Evolutionary conservation across 2,329 filamentous ascomycete species (phyloP), one percentile per base, ranked within the genome.

Genomic region (Ascosphaera acerosa): DNA sequence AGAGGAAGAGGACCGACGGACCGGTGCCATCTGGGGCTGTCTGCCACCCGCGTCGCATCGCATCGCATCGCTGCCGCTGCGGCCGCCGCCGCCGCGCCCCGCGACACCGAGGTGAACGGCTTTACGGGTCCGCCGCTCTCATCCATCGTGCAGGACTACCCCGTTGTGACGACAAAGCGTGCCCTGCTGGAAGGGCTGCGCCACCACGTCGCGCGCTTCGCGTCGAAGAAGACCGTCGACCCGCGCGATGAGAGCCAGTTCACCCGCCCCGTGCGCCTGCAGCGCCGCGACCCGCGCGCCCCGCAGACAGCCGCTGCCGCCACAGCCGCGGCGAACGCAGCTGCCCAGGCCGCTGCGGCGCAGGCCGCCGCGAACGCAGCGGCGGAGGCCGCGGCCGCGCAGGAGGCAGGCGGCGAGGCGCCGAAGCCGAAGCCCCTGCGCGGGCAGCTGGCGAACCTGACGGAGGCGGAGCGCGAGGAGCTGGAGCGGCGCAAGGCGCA

Each of bases 171-270:
- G 4, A 89, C 78, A 4, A 90, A 89, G 52, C 70, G 72, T 43
- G 69, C 72, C 6, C 52, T 91, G 31, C 62, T 77, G 34, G 74
- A 87, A 41, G 76, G 75, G 4, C 56, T 90, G 35, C 75, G 84
- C 30, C 71, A 81, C 44, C 87, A 97, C 47, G 66, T 90, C 38
- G 82, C 91, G 60, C 73, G 77, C 41, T 70, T 97, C 34, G 62
- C 74, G 37, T 58, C 63, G 32, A 70, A 69, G 42, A 61, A 59
- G 38, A 55, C 46, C n/a, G 54, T 68, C 37, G 73, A 75, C 41
- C 63, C 70, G 18, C 61, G 78, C 36, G 72, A 94, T 44, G 71
- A 84, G 40, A 59, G 70, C 4, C 70, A 89, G 32, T 97, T 94
- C 46, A 74, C 76, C 12, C 69, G 81, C 17, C 87, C 87, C 1